Evolutionary conservation across 352 stramenopile species (phyloP).

Genomic region (Plasmopara halstedii): DNA sequence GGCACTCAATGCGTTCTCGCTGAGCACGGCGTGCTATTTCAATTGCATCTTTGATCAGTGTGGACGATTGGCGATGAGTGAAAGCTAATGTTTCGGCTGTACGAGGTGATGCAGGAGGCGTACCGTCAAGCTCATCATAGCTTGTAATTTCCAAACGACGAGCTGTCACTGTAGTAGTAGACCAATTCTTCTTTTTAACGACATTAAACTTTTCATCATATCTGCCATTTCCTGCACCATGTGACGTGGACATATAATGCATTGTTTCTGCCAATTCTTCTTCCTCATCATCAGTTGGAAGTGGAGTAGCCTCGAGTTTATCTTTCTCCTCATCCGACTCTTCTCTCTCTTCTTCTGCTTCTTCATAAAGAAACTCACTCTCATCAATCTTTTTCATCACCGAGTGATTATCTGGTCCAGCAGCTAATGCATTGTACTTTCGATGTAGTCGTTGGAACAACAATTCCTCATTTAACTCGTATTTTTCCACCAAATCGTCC

Average conservation of each 20-base stretch:
- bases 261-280: conserved; percentile 1
- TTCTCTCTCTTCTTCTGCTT: conserved; percentile 32
- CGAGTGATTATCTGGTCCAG: conserved; percentile 14
- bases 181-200: conserved; percentile 18
- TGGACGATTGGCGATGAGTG: conserved; percentile 30
- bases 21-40: conserved; percentile 38
- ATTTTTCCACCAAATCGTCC: conserved; percentile 61
- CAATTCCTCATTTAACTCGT: conserved; percentile 70
- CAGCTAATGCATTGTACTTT: conserved; percentile 70
- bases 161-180: conserved; percentile 8
- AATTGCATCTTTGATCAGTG: conserved; percentile 45
- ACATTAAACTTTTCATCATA: conserved; percentile 38
- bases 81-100: conserved; percentile 19
- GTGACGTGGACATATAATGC: background rate
- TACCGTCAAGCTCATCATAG: conserved; percentile 18
- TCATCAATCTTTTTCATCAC: conserved; percentile 47
- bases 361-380: conserved; percentile 40
- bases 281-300: conserved; percentile 5
- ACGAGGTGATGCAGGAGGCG: conserved; percentile 28
- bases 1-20: conserved; percentile 45
- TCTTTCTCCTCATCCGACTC: conserved; percentile 21
- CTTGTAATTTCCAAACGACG: conserved; percentile 12
- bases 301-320: background rate
- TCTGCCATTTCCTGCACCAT: conserved; percentile 20
- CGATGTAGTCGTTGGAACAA: conserved; percentile 65